A percentile compares a stretch with the other conserved stretches of the same genome.
These are phyloP conservation scores for Melanomma pulvis-pyrius DNA, from an alignment of 495 filamentous ascomycete species.

Conservation along the genomic window DNA sequence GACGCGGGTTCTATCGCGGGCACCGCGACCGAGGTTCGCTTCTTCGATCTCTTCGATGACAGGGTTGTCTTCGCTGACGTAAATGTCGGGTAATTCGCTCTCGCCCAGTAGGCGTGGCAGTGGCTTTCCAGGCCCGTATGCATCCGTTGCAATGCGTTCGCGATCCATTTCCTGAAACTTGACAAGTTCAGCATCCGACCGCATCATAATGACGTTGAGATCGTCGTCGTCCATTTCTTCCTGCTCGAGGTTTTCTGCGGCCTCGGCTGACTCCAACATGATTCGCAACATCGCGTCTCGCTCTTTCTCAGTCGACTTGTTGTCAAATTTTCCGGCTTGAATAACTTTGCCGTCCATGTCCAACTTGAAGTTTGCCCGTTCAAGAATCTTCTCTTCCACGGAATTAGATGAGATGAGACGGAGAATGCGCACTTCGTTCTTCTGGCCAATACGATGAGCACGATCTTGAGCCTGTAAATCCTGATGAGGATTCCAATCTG, in stretches of 20 bases:
- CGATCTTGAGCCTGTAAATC: conserved; percentile 99
- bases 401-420: conserved; percentile 94
- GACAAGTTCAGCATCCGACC: conserved; percentile 47
- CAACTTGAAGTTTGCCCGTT: conserved; percentile 94
- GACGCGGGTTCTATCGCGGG: conserved; percentile 88
- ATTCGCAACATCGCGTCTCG: conserved; percentile 93
- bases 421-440: conserved; percentile 97
- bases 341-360: conserved; percentile 99
- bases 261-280: conserved; percentile 86
- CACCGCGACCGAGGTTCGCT: conserved; percentile 75
- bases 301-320: conserved; percentile 98
- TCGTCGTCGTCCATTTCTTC: conserved; percentile 94
- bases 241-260: conserved; percentile 79
- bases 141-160: conserved; percentile 62
- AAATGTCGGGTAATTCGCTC: conserved; percentile 88
- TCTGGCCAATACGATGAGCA: conserved; percentile 99
- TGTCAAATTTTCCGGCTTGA: conserved; percentile 98
- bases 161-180: conserved; percentile 65
- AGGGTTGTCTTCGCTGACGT: conserved; percentile 81
- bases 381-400: conserved; percentile 97
- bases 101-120: conserved; percentile 83
- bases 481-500: conserved; percentile 99
- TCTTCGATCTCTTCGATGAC: conserved; percentile 76
- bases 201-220: conserved; percentile 71
- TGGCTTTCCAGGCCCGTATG: conserved; percentile 73